Percentiles rank a stretch among this genome's conserved stretches.
These are phyloP conservation scores for Populus alba DNA, from an alignment of 345 rosid species.

Conservation along the genomic window DNA sequence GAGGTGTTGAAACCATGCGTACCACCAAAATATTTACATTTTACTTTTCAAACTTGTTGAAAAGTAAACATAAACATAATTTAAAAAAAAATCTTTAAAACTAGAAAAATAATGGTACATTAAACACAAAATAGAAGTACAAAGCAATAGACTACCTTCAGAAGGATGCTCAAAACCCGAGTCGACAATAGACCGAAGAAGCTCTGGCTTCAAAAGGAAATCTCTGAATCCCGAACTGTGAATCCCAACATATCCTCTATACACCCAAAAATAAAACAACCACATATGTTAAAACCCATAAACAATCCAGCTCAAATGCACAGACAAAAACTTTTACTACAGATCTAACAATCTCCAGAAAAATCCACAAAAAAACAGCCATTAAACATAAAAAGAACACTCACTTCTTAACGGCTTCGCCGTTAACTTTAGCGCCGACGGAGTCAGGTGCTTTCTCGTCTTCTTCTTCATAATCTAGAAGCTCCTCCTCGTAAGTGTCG, in stretches of 20 bases:
- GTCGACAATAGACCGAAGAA: conserved; percentile 93
- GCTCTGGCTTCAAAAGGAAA: conserved; percentile 98
- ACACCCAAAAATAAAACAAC: neutral
- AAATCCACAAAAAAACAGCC: neutral
- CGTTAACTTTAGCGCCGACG: conserved; percentile 61
- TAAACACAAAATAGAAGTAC: neutral
- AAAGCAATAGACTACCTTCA: conserved; percentile 56
- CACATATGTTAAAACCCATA: neutral
- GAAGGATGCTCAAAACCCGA: conserved; percentile 99
- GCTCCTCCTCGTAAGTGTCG: conserved; percentile 99
- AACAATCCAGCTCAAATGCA: neutral
- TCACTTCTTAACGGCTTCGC: conserved; percentile 84
- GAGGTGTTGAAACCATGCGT: no score
- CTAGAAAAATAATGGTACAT: neutral
- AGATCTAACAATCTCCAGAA: neutral
- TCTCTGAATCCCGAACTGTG: conserved; percentile 99
- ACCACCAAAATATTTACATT: no score
- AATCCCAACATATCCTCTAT: conserved; percentile 93
- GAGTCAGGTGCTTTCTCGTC: conserved; percentile 86
- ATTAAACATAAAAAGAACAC: conserved; percentile 14
- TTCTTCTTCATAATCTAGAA: conserved; percentile 93
- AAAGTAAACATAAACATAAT: neutral
- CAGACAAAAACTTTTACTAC: neutral
- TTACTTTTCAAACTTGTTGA: no score
- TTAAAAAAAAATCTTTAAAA: neutral